Evolutionary conservation across 768 basidiomycete genomes (phyloP).

Genomic region (Pulveroboletus ravenelii): DNA sequence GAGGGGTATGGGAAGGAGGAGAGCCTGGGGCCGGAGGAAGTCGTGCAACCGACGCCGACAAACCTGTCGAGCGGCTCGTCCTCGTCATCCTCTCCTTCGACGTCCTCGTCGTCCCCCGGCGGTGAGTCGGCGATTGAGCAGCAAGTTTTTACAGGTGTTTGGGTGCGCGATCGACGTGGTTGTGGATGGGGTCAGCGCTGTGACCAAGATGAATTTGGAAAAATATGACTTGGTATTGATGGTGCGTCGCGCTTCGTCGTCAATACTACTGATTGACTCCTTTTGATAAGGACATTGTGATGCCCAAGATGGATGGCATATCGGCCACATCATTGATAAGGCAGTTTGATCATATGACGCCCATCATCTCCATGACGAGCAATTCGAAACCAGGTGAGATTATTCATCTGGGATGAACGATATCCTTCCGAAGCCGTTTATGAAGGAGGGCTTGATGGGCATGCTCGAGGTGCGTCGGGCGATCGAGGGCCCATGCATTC

Average conservation of each 20-base stretch:
- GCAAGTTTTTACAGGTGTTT: slow-evolving; percentile 93
- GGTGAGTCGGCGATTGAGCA: slow-evolving; percentile 81
- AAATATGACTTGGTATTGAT: slow-evolving; percentile 96
- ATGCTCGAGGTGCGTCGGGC: slow-evolving; percentile 73
- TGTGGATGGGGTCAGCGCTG: slow-evolving; percentile 87
- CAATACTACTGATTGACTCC: too few relatives aligned
- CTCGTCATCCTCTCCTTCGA: slow-evolving; percentile 14
- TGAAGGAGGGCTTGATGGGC: slow-evolving; percentile 83
- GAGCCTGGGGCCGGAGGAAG: slow-evolving; percentile 33
- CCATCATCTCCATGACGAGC: slow-evolving; percentile 98
- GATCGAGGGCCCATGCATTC: too few relatives aligned
- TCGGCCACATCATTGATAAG: slow-evolving; percentile 90
- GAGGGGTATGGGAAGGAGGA: slow-evolving; percentile 25
- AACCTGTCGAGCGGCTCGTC: slow-evolving; percentile 17
- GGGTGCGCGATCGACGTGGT: slow-evolving; percentile 94
- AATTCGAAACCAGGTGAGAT: slow-evolving; percentile 92
- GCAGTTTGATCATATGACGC: slow-evolving; percentile 92
- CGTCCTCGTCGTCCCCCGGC: slow-evolving; percentile 25
- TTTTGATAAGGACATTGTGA: slow-evolving; percentile 85
- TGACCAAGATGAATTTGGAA: slow-evolving; percentile 93
- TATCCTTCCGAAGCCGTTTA: slow-evolving; percentile 94
- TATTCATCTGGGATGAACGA: slow-evolving; percentile 82
- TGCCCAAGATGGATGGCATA: slow-evolving; percentile 85
- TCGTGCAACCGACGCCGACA: slow-evolving; percentile 38
- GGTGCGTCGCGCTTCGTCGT: too few relatives aligned